These are phyloP conservation scores for Decorospora gaudefroyi DNA, from an alignment of 2,329 filamentous ascomycete species.

Conservation along the genomic window DNA sequence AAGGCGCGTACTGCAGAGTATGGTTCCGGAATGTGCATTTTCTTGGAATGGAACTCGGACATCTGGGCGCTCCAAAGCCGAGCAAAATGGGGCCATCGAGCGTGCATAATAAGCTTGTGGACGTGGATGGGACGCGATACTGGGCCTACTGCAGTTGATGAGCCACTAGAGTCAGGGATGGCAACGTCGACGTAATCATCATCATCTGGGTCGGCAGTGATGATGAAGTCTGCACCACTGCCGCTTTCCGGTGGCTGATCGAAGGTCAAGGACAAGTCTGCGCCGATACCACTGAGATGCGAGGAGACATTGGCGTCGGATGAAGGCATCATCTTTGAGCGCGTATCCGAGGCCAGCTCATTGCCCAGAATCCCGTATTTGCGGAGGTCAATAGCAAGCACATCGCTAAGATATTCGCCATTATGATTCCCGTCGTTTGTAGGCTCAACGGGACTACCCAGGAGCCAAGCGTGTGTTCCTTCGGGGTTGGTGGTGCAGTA, in stretches of 20 bases:
- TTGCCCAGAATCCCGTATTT: constrained; percentile 90
- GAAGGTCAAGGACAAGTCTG: constrained; percentile 84
- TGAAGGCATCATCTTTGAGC: constrained; percentile 50
- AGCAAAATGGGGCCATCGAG: constrained; percentile 95
- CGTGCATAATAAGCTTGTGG: constrained; percentile 90
- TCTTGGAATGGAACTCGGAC: constrained; percentile 95
- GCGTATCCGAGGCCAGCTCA: constrained; percentile 58
- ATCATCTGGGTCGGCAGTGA: constrained; percentile 84
- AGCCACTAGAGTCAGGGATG: constrained; percentile 48
- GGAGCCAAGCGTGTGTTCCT: constrained; percentile 92
- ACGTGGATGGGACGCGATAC: constrained; percentile 86
- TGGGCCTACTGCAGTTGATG: constrained; percentile 40
- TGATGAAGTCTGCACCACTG: constrained; percentile 85
- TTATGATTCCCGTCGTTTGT: constrained; percentile 68
- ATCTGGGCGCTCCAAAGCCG: constrained; percentile 92
- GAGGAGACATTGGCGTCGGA: constrained; percentile 60
- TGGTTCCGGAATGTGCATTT: constrained; percentile 96
- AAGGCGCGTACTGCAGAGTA: constrained; percentile 94
- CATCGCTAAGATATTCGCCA: constrained; percentile 92
- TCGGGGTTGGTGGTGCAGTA: constrained; percentile 96
- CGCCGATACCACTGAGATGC: constrained; percentile 69
- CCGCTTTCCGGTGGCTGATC: constrained; percentile 82
- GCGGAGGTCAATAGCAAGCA: constrained; percentile 89
- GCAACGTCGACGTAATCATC: constrained; percentile 65
- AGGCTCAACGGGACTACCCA: constrained; percentile 84